Evolutionary conservation across 192 early-diverging fungal species (phyloP).

Genomic region (Geosiphon pyriformis): DNA sequence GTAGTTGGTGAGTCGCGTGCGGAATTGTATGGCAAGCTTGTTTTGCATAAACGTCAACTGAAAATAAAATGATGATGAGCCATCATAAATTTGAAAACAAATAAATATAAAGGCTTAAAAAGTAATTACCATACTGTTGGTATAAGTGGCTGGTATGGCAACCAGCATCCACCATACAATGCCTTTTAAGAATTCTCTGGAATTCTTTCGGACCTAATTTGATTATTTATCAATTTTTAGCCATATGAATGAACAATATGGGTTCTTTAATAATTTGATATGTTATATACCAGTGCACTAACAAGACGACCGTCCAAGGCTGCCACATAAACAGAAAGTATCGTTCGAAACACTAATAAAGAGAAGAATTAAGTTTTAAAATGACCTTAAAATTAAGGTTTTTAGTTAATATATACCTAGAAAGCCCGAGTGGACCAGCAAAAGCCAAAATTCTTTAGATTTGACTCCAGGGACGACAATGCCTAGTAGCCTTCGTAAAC

Average conservation of each 20-base stretch:
- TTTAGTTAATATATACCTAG: constrained; percentile 42
- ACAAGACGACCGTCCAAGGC: constrained; percentile 81
- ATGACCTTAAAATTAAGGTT: constrained; percentile 9
- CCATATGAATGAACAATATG: background rate
- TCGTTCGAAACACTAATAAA: constrained; percentile 69
- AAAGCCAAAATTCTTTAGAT: constrained; percentile 81
- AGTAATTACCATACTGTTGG: constrained; percentile 90
- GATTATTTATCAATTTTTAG: background rate
- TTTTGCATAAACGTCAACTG: constrained; percentile 71
- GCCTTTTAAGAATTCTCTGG: constrained; percentile 75
- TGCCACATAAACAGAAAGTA: constrained; percentile 88
- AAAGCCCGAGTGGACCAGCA: constrained; percentile 80
- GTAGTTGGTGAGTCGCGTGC: constrained; percentile 82
- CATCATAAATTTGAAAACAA: background rate
- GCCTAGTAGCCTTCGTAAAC: constrained; percentile 62
- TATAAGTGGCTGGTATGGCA: constrained; percentile 93
- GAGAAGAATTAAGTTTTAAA: background rate
- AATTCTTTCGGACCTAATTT: constrained; percentile 57
- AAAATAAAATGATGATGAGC: constrained; percentile 2
- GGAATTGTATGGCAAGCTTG: constrained; percentile 72
- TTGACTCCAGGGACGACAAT: constrained; percentile 83
- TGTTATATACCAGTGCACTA: constrained; percentile 53
- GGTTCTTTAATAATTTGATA: background rate
- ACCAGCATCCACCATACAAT: constrained; percentile 90
- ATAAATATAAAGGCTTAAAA: too few relatives aligned